Conservation (phyloP, 1,284 basidiomycete genomes). For the Schizophyllum commune region DNA sequence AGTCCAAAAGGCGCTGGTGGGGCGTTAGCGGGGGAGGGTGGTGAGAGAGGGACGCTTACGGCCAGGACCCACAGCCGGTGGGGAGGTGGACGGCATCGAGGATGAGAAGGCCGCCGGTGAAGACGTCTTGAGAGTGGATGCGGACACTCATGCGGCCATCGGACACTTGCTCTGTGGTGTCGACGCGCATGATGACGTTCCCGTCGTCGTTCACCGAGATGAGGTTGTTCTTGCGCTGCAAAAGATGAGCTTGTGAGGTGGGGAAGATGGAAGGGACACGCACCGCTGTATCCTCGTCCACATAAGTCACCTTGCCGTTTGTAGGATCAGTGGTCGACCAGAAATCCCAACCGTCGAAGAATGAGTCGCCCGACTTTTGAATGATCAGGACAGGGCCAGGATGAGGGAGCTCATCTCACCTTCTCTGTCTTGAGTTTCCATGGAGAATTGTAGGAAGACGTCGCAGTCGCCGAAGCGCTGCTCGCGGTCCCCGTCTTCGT, state of each 20-base stretch:
- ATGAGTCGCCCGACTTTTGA: constrained; percentile 51
- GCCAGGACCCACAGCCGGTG: constrained; percentile 84
- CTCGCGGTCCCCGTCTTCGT: background rate
- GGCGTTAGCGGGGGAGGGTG: constrained; percentile 1
- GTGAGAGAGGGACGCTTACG: constrained; percentile 31
- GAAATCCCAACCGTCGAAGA: constrained; percentile 81
- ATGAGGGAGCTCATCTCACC: constrained; percentile 16
- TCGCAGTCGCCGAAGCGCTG: background rate
- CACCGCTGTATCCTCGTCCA: constrained; percentile 50
- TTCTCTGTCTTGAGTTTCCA: constrained; percentile 5
- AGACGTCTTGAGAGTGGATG: constrained; percentile 58
- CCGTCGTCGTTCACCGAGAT: constrained; percentile 57
- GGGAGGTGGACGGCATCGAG: constrained; percentile 90
- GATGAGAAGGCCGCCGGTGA: constrained; percentile 65
- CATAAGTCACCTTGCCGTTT: constrained; percentile 56
- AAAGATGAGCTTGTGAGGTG: constrained; percentile 4
- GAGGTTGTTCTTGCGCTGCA: constrained; percentile 43
- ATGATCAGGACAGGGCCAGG: constrained; percentile 4
- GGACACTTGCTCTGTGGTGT: constrained; percentile 66
- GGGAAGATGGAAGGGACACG: constrained; percentile 16
- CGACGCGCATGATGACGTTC: constrained; percentile 76
- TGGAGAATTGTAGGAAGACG: background rate
- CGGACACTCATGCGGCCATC: constrained; percentile 68
- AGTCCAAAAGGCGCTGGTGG: constrained; percentile 38
- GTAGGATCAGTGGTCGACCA: constrained; percentile 72